Conservation (phyloP, 768 basidiomycete genomes). For the Dioszegia crocea region DNA sequence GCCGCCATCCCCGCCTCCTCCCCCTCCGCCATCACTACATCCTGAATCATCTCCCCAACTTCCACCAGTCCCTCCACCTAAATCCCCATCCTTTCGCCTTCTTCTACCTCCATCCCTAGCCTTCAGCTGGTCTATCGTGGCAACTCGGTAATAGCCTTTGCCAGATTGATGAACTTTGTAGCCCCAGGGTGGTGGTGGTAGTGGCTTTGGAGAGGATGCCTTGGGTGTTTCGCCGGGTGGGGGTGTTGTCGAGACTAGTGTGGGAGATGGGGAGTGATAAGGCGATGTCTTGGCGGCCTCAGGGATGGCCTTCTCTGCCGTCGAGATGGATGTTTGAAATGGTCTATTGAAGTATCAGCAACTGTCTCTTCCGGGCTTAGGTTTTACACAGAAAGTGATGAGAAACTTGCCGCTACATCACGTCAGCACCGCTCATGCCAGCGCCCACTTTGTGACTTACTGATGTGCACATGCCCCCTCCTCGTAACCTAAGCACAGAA, state of each 20-base stretch:
- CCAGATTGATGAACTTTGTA: neutral
- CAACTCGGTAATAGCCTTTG: neutral
- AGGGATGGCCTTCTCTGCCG: no score
- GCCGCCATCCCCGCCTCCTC: slow-evolving; percentile 1
- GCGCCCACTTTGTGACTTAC: no score
- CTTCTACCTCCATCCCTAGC: neutral
- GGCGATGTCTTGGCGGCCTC: no score
- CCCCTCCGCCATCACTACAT: slow-evolving; percentile 7
- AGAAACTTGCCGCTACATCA: no score
- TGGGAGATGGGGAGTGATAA: no score
- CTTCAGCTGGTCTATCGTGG: neutral
- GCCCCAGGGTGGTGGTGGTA: neutral
- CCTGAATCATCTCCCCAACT: neutral
- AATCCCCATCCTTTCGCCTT: neutral
- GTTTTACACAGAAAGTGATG: no score
- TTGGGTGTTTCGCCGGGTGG: neutral
- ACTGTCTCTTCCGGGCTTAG: no score
- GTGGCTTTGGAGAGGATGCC: neutral
- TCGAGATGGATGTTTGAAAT: no score
- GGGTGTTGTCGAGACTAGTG: neutral
- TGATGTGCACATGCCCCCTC: neutral
- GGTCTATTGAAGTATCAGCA: no score
- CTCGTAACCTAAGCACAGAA: neutral
- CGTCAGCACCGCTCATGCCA: no score
- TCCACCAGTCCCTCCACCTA: neutral